These are phyloP conservation scores for Escovopsis sp. DNA, from an alignment of 2,329 filamentous ascomycete species.

Conservation along the genomic window DNA sequence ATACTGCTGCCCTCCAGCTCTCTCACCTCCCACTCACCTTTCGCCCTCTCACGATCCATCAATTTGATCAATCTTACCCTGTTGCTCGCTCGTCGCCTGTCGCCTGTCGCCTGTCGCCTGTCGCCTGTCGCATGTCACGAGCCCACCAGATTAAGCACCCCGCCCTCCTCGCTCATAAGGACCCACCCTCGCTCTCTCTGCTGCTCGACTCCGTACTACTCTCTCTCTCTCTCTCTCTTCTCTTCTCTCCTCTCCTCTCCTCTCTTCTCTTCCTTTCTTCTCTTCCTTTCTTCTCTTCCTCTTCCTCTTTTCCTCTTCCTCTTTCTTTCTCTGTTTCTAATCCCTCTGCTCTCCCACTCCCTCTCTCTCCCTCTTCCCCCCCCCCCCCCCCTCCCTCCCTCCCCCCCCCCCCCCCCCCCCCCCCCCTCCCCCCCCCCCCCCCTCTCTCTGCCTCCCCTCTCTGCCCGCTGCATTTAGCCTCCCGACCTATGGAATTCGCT, in stretches of 20 bases:
- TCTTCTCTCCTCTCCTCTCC: too few relatives aligned
- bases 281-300: neutral
- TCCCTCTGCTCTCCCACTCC: constrained; percentile 1
- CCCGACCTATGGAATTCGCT: constrained; percentile 6
- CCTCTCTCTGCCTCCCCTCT: constrained; percentile 5
- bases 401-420: constrained; percentile 5
- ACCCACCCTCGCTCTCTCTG: constrained; percentile 3
- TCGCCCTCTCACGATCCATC: too few relatives aligned
- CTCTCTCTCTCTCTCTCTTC: too few relatives aligned
- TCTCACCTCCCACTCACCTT: neutral
- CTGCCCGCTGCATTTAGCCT: constrained; percentile 4
- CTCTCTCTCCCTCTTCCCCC: constrained; percentile 4
- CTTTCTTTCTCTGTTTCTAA: constrained; percentile 2
- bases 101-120: constrained; percentile 6
- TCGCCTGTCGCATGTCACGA: constrained; percentile 8
- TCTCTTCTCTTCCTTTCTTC: too few relatives aligned
- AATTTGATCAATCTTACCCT: too few relatives aligned
- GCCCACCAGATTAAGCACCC: constrained; percentile 8
- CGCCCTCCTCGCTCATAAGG: constrained; percentile 6
- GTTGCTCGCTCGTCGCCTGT: constrained; percentile 2
- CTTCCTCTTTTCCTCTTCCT: neutral
- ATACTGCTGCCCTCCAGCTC: too few relatives aligned
- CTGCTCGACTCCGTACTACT: neutral
- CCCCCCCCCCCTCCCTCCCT: constrained; percentile 5
- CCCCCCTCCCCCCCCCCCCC: constrained; percentile 4